phyloP scores from a whole-genome alignment of 169 alveolate species.

The Eimeria sp. region DNA sequence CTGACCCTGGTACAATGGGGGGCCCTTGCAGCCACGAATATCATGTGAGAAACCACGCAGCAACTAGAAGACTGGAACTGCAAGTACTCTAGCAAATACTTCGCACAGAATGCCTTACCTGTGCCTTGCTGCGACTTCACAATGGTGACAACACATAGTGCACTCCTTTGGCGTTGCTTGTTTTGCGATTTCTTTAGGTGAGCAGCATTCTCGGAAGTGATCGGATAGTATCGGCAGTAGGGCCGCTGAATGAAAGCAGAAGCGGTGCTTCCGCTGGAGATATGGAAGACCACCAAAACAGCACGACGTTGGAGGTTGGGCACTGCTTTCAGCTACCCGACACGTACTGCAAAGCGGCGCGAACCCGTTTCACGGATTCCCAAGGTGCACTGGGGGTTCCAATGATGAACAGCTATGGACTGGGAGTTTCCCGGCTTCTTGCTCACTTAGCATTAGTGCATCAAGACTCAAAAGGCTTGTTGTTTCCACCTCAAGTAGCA shows the following conservation, averaged over 20 bases:
- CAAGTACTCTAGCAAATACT: background rate
- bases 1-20: conserved; percentile 70
- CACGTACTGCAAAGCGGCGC: conserved; percentile 42
- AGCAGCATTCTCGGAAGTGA: conserved; percentile 47
- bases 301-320: conserved; percentile 52
- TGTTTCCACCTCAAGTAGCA: conserved; percentile 69
- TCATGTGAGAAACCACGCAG: conserved; percentile 12
- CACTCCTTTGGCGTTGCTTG: background rate
- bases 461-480: conserved; percentile 35
- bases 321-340: conserved; percentile 73
- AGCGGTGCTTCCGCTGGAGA: background rate
- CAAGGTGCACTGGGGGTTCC: conserved; percentile 36
- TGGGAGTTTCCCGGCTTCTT: conserved; percentile 58
- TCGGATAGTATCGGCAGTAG: background rate
- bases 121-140: background rate
- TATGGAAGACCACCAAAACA: no score
- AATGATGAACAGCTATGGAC: conserved; percentile 54
- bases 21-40: conserved; percentile 75
- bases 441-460: conserved; percentile 58
- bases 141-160: background rate
- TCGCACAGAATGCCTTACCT: no score
- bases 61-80: background rate
- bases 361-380: conserved; percentile 58
- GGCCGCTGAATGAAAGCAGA: background rate
- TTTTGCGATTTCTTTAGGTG: conserved; percentile 16